Evolutionary conservation across 202 grass and related monocot genomes (phyloP).

Genomic region (Zoysia matrella): DNA sequence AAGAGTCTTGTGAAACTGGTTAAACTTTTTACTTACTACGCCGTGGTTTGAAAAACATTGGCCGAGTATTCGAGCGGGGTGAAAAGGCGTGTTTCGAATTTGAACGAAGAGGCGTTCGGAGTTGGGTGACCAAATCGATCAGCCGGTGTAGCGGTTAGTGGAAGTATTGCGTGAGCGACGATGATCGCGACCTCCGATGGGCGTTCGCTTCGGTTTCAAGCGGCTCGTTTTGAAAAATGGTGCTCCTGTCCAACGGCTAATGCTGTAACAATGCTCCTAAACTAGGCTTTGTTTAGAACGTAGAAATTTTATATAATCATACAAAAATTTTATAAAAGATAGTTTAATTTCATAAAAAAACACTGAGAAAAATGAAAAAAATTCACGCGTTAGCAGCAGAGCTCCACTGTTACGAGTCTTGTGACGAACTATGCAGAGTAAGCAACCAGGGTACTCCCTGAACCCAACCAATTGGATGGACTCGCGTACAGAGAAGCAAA

Average conservation of each 20-base stretch:
- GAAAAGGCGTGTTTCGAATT: slow-evolving; percentile 4
- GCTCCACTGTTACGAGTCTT: too few relatives aligned
- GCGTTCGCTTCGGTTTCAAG: background rate
- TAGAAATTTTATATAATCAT: too few relatives aligned
- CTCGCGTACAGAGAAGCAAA: background rate
- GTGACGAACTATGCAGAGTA: too few relatives aligned
- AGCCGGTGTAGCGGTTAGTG: background rate
- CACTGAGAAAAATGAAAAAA: too few relatives aligned
- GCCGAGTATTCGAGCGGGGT: background rate
- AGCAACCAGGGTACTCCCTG: too few relatives aligned
- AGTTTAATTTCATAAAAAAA: too few relatives aligned
- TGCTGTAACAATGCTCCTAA: background rate
- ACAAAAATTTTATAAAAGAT: too few relatives aligned
- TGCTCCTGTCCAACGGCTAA: slow-evolving; percentile 30
- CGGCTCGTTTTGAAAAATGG: background rate
- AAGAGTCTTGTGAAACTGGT: slow-evolving; percentile 46
- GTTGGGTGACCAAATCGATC: slow-evolving; percentile 21
- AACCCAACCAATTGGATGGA: too few relatives aligned
- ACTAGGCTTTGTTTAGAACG: too few relatives aligned
- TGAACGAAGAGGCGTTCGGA: slow-evolving; percentile 7
- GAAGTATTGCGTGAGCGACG: background rate
- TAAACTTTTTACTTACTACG: background rate
- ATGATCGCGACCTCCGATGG: slow-evolving; percentile 19
- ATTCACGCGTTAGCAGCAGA: too few relatives aligned
- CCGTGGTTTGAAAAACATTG: too few relatives aligned